A percentile compares a stretch with the other conserved stretches of the same genome.
These are phyloP conservation scores for Pelargonium fulgidum DNA, from an alignment of 441 rosid species.

Conservation along the genomic window DNA sequence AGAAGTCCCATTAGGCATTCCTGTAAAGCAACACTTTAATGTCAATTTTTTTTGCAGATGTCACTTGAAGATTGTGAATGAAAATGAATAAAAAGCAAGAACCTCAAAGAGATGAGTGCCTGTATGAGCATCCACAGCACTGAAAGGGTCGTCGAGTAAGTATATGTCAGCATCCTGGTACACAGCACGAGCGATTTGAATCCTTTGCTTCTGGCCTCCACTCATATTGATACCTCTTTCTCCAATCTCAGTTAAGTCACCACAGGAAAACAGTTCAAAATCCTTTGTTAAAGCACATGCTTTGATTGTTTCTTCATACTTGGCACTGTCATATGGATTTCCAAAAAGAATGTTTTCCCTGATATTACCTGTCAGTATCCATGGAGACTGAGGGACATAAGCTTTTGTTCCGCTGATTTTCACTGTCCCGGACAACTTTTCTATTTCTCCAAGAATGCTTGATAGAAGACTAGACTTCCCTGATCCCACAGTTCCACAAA, in stretches of 20 bases:
- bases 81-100: background rate
- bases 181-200: constrained; percentile 93
- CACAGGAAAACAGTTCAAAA: constrained; percentile 69
- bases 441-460: constrained; percentile 75
- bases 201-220: constrained; percentile 97
- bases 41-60: background rate
- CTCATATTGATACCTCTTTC: constrained; percentile 99
- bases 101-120: constrained; percentile 89
- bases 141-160: constrained; percentile 93
- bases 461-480: constrained; percentile 95
- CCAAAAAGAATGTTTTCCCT: constrained; percentile 88
- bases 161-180: constrained; percentile 92
- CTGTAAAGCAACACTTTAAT: constrained; percentile 29
- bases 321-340: constrained; percentile 42
- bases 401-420: constrained; percentile 80
- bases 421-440: constrained; percentile 64
- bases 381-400: constrained; percentile 88
- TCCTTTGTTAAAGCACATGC: constrained; percentile 85
- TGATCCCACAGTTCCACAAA: constrained; percentile 94
- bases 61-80: background rate
- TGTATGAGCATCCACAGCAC: constrained; percentile 98
- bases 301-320: constrained; percentile 56
- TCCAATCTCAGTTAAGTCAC: constrained; percentile 90
- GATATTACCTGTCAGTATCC: constrained; percentile 87
- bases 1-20: constrained; percentile 92